Evolutionary conservation across 768 basidiomycete genomes (phyloP).

Genomic region (Tricholomella constricta): DNA sequence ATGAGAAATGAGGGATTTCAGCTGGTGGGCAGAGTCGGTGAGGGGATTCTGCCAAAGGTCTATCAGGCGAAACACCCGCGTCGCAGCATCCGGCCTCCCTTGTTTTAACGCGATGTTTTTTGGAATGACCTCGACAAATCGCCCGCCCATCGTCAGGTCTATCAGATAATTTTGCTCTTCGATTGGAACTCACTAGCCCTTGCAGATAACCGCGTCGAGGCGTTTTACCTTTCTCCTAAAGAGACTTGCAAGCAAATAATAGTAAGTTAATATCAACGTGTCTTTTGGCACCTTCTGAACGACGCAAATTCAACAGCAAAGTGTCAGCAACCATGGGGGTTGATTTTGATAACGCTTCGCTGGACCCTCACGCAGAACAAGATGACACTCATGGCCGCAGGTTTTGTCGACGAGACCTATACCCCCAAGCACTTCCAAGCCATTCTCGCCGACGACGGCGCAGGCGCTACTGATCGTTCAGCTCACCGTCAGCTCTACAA

Average conservation of each 20-base stretch:
- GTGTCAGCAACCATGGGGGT: too few relatives aligned
- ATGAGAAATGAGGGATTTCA: not conserved
- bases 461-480: slow-evolving; percentile 1
- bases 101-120: too few relatives aligned
- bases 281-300: too few relatives aligned
- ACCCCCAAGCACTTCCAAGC: slow-evolving; percentile 24
- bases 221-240: too few relatives aligned
- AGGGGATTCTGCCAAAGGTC: slow-evolving; percentile 1
- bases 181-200: too few relatives aligned
- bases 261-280: too few relatives aligned
- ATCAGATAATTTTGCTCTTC: not conserved
- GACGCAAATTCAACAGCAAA: too few relatives aligned
- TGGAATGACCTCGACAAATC: too few relatives aligned
- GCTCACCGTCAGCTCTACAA: slow-evolving; percentile 28
- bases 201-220: too few relatives aligned
- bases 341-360: too few relatives aligned
- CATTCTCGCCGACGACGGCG: slow-evolving; percentile 1
- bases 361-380: slow-evolving; percentile 61
- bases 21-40: not conserved
- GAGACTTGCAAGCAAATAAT: too few relatives aligned
- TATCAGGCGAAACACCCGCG: not conserved
- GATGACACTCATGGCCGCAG: slow-evolving; percentile 56
- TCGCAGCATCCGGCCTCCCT: not conserved
- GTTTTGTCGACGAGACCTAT: slow-evolving; percentile 36
- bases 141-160: too few relatives aligned